Evolutionary conservation across 139 green algal species (phyloP).

Genomic region (Auxenochlorella pyrenoidosa): DNA sequence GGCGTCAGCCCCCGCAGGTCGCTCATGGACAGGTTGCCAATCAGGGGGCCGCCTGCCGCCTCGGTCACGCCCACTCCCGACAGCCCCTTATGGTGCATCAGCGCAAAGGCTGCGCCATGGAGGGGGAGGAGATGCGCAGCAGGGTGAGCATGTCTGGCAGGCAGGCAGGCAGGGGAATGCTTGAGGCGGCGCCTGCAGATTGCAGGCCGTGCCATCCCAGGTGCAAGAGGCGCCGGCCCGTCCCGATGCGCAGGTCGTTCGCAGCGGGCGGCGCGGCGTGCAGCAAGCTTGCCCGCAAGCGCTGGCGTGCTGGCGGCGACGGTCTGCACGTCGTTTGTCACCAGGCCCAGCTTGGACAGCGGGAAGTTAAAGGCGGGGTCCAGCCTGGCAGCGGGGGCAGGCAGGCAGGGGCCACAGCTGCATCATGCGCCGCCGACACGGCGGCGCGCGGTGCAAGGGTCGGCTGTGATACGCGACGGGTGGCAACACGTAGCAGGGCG

Average conservation of each 20-base stretch:
- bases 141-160: too few relatives aligned
- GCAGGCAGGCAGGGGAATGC: too few relatives aligned
- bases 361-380: constrained; percentile 17
- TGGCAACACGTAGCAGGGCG: too few relatives aligned
- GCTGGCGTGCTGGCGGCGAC: constrained; percentile 27
- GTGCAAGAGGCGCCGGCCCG: too few relatives aligned
- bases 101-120: constrained; percentile 19
- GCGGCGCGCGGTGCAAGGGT: too few relatives aligned
- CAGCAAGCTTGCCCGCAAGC: constrained; percentile 3
- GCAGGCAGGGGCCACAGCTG: too few relatives aligned
- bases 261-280: too few relatives aligned
- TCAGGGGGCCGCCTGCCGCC: constrained; percentile 3
- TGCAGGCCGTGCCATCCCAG: too few relatives aligned
- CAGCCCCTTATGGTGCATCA: constrained; percentile 36
- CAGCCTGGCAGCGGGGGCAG: not conserved
- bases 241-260: too few relatives aligned
- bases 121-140: not conserved
- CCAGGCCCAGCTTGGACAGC: constrained; percentile 33
- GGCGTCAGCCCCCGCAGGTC: constrained; percentile 44
- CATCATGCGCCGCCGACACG: too few relatives aligned
- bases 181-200: too few relatives aligned
- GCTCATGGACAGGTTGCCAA: constrained; percentile 34
- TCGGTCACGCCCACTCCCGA: constrained; percentile 32
- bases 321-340: constrained; percentile 14
- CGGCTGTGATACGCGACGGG: too few relatives aligned